Conservation (phyloP, 306 rosid genomes). For the Quercus variabilis region DNA sequence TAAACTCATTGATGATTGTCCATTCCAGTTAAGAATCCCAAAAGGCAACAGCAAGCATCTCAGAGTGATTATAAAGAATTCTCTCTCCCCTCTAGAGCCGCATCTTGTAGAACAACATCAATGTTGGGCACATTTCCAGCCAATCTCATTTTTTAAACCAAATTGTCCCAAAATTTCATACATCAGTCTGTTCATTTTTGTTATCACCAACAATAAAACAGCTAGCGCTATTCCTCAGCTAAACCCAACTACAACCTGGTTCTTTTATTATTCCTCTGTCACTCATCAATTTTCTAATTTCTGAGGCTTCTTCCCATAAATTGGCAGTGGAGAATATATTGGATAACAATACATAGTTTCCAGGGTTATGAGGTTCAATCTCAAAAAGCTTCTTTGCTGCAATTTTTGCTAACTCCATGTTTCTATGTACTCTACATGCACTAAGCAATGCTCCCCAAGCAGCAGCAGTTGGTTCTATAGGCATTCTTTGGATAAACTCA, state of each 20-base stretch:
- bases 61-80: constrained; percentile 49
- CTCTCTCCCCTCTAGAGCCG: constrained; percentile 48
- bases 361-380: constrained; percentile 55
- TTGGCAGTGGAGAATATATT: constrained; percentile 43
- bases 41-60: constrained; percentile 56
- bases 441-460: constrained; percentile 64
- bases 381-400: constrained; percentile 45
- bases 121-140: constrained; percentile 48
- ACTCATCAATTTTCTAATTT: constrained; percentile 50
- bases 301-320: constrained; percentile 57
- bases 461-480: constrained; percentile 47
- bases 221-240: constrained; percentile 46
- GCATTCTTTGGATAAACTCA: constrained; percentile 45
- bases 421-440: constrained; percentile 51
- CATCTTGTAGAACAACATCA: constrained; percentile 56
- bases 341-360: constrained; percentile 42
- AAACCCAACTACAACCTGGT: constrained; percentile 63
- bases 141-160: constrained; percentile 46
- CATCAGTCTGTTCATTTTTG: constrained; percentile 28
- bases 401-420: constrained; percentile 40
- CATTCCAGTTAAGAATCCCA: constrained; percentile 47
- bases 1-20: constrained; percentile 41
- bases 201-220: constrained; percentile 50
- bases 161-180: constrained; percentile 30
- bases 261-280: constrained; percentile 45